A percentile compares a stretch with the other conserved stretches of the same genome.
Conservation (phyloP, 371 early-diverging fungal genomes). For the Mucor saturninus region DNA sequence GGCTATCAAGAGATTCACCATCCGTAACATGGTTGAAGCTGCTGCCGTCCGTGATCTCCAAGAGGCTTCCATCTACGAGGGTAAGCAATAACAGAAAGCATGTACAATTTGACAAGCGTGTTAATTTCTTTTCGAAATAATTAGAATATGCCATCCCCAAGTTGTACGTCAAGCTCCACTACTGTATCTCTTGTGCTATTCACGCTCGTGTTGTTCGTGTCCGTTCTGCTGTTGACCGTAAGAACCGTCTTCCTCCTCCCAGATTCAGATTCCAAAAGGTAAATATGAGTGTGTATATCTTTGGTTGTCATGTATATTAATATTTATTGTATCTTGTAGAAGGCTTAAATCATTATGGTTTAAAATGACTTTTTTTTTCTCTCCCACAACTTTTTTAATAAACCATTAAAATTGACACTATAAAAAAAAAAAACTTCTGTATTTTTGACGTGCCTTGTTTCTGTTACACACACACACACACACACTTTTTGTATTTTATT, state of each 20-base stretch:
- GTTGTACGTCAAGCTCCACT: constrained; percentile 96
- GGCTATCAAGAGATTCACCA: constrained; percentile 98
- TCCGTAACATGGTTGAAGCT: constrained; percentile 98
- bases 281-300: not conserved
- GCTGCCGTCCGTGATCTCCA: constrained; percentile 97
- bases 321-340: constrained; percentile 1
- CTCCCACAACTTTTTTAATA: not conserved
- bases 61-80: constrained; percentile 95
- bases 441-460: not conserved
- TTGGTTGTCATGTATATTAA: not conserved
- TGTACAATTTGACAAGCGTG: not conserved
- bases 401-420: constrained; percentile 8
- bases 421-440: not conserved
- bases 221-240: constrained; percentile 89
- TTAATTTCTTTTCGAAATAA: not conserved
- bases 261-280: constrained; percentile 81
- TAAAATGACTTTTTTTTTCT: constrained; percentile 6
- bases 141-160: constrained; percentile 96
- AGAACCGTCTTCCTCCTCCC: constrained; percentile 93
- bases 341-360: constrained; percentile 14
- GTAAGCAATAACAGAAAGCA: constrained; percentile 37
- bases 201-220: constrained; percentile 98
- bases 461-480: not conserved
- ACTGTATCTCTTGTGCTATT: constrained; percentile 99
- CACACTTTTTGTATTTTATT: not conserved